Evolutionary conservation across 768 basidiomycete genomes (phyloP), one percentile per base, ranked within the genome.

Genomic region (Leccinellum albellum): DNA sequence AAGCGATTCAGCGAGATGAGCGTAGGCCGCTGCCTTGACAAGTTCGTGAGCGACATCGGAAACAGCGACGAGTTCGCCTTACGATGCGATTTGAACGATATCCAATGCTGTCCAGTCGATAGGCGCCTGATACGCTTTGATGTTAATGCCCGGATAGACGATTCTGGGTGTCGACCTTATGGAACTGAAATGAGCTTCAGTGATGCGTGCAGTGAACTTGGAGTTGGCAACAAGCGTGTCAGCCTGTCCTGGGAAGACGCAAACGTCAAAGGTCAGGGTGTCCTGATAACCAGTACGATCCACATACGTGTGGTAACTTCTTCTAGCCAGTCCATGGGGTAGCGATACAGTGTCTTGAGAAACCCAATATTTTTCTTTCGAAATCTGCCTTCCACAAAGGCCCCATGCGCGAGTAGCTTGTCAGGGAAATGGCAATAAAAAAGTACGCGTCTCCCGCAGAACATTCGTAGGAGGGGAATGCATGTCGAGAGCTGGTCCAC

Each of bases 381-480:
- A 44, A 72, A 64, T 53, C 75, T 71, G 13, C 82, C 86, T 52
- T 88, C 84, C 0, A 85, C 78, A 65, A 81, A 71, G 4, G 73
- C 84, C 0, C 89, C 89, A 59, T 84, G 82, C 6, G 88, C 84
- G 26, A 98, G 81, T 1, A 98, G 78, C 71, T 96, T 96, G 74
- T 99, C 96, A 0, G 96, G 97, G 63, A 99, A 98, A 70, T 98
- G 97, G 63, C 94, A 96, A 70, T 99, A 98, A 73, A 98, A 98
- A 20, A 98, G 87, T 29, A 96, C 90, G 2, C 92, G 85, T n/a
- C 83, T 91, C 21, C 78, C 77, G 3, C 78, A 82, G 14, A 91
- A 65, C 57, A 75, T 65, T 3, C 91, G 82, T 0, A 99, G 78
- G 56, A 97, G 77, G 0, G 96, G 96, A 24, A 98, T 78, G 61